phyloP scores from a whole-genome alignment of 2,329 filamentous ascomycete species.

The Periconia sp. region DNA sequence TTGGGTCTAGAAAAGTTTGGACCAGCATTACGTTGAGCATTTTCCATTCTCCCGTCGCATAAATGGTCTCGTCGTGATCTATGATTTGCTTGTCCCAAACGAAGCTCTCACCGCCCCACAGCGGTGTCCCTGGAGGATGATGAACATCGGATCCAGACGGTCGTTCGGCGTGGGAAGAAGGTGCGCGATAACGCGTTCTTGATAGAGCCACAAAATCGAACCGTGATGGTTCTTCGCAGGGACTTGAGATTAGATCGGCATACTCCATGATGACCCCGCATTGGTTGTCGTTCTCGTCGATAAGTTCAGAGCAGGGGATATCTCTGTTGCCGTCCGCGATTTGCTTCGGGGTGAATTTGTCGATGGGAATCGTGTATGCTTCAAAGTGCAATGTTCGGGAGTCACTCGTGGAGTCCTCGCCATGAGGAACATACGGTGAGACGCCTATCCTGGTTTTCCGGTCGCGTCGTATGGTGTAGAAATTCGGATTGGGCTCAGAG shows the following conservation, averaged over 20 bases:
- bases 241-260: constrained; percentile 24
- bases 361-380: constrained; percentile 29
- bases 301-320: constrained; percentile 35
- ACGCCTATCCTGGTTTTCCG: constrained; percentile 14
- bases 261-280: constrained; percentile 42
- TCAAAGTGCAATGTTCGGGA: constrained; percentile 34
- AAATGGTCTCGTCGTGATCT: constrained; percentile 32
- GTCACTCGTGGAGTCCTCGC: no score
- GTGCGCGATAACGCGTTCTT: constrained; percentile 30
- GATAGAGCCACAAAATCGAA: constrained; percentile 39
- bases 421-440: constrained; percentile 28
- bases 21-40: constrained; percentile 43
- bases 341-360: constrained; percentile 26
- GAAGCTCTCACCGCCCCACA: constrained; percentile 36
- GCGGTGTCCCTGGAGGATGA: constrained; percentile 40
- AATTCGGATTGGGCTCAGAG: no score
- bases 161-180: constrained; percentile 12
- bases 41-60: constrained; percentile 32
- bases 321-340: constrained; percentile 8
- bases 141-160: constrained; percentile 20
- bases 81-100: constrained; percentile 34
- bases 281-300: constrained; percentile 24
- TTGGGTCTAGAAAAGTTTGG: constrained; percentile 22
- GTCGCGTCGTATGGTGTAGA: constrained; percentile 39
- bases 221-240: constrained; percentile 14